Conservation (phyloP, 1,284 basidiomycete genomes). For the Pterulicium gracile region DNA sequence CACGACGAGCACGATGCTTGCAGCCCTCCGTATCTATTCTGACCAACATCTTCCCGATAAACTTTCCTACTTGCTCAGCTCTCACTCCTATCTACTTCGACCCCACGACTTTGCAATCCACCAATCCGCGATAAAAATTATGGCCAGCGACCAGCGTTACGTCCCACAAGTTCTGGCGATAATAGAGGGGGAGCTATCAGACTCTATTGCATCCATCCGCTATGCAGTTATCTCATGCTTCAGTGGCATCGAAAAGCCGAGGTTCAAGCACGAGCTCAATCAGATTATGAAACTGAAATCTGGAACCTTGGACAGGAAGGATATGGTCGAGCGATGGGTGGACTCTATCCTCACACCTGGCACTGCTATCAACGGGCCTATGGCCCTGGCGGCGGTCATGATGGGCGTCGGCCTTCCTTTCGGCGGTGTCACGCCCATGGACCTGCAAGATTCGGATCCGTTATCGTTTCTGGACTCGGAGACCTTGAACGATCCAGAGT, state of each 20-base stretch:
- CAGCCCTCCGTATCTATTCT: neutral
- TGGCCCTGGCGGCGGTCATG: slow-evolving; percentile 58
- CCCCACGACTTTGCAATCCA: neutral
- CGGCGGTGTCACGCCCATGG: neutral
- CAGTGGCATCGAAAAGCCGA: slow-evolving; percentile 30
- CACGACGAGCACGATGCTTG: slow-evolving; percentile 17
- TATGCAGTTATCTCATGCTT: slow-evolving; percentile 33
- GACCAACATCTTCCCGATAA: neutral
- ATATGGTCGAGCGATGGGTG: slow-evolving; percentile 42
- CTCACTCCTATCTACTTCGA: neutral
- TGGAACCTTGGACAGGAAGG: slow-evolving; percentile 25
- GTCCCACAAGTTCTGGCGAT: neutral
- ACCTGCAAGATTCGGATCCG: neutral
- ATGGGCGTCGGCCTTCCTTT: slow-evolving; percentile 31
- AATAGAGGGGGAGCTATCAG: slow-evolving; percentile 37
- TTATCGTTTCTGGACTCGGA: neutral
- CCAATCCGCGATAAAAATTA: neutral
- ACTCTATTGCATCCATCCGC: slow-evolving; percentile 29
- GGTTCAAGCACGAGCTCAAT: slow-evolving; percentile 26
- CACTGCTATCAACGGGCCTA: slow-evolving; percentile 28
- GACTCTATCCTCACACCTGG: slow-evolving; percentile 34
- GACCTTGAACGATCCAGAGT: neutral
- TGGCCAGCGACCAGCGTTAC: neutral
- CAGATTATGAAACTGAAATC: slow-evolving; percentile 33
- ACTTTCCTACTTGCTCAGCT: neutral